phyloP scores from a whole-genome alignment of 108 stramenopile genomes.

The Nannochloropsis gaditana region DNA sequence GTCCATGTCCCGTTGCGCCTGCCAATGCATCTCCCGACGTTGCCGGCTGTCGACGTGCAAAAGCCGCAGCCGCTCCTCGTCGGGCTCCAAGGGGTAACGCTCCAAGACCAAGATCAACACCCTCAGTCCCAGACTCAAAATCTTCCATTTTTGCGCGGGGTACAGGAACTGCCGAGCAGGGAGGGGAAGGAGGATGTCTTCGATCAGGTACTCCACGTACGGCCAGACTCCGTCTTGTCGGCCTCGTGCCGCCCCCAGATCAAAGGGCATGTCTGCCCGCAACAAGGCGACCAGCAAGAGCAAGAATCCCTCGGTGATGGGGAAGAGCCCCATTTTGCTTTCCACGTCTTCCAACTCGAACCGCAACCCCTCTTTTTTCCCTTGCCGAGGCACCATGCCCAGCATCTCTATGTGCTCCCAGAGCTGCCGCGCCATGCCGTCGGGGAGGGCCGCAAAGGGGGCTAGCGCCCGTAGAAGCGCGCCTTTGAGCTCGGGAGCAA shows the following conservation, averaged over 20 bases:
- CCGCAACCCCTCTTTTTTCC: background rate
- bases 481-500: background rate
- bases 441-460: background rate
- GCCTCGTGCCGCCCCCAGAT: background rate
- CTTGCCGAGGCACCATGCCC: background rate
- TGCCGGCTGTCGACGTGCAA: background rate
- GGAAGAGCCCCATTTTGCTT: background rate
- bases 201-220: background rate
- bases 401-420: background rate
- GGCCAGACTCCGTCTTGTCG: background rate
- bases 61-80: background rate
- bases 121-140: background rate
- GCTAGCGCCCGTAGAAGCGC: background rate
- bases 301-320: background rate
- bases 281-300: background rate
- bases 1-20: background rate
- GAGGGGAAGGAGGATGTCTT: background rate
- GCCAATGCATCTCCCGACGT: background rate
- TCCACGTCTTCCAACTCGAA: conserved; percentile 3
- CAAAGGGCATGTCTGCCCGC: background rate
- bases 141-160: background rate
- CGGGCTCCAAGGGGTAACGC: background rate
- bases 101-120: background rate
- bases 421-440: background rate
- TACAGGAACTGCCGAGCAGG: background rate